phyloP scores from a whole-genome alignment of 345 rosid genomes.

The Garcia nutans region DNA sequence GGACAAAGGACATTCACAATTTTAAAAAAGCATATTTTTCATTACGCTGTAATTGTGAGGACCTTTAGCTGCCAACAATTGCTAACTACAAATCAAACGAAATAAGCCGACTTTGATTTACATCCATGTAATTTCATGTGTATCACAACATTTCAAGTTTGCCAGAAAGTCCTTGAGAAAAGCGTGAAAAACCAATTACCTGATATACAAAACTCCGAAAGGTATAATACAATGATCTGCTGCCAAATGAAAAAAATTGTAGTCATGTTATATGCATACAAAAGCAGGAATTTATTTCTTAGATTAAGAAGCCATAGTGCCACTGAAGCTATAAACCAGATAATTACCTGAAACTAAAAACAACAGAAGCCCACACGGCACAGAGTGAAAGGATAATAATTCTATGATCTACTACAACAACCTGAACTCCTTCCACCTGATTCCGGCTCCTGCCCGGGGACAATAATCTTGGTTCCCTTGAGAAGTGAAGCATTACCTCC shows the following conservation, averaged over 20 bases:
- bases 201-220: constrained; percentile 3
- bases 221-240: constrained; percentile 1
- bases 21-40: neutral
- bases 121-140: constrained; percentile 2
- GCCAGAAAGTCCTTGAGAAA: constrained; percentile 6
- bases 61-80: neutral
- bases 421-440: constrained; percentile 22
- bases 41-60: neutral
- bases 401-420: constrained; percentile 43
- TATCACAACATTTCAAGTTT: constrained; percentile 7
- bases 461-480: constrained; percentile 42
- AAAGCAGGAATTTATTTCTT: neutral
- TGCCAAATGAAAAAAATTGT: neutral
- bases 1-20: neutral
- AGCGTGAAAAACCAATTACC: constrained; percentile 1
- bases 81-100: neutral
- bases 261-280: constrained; percentile 6
- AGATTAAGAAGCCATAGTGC: neutral
- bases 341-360: constrained; percentile 17
- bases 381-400: neutral
- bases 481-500: constrained; percentile 52
- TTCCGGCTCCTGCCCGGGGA: constrained; percentile 41
- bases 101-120: neutral
- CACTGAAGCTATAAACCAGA: neutral
- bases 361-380: neutral